phyloP scores from a whole-genome alignment of 352 stramenopile species.

The Globisporangium parvum region DNA sequence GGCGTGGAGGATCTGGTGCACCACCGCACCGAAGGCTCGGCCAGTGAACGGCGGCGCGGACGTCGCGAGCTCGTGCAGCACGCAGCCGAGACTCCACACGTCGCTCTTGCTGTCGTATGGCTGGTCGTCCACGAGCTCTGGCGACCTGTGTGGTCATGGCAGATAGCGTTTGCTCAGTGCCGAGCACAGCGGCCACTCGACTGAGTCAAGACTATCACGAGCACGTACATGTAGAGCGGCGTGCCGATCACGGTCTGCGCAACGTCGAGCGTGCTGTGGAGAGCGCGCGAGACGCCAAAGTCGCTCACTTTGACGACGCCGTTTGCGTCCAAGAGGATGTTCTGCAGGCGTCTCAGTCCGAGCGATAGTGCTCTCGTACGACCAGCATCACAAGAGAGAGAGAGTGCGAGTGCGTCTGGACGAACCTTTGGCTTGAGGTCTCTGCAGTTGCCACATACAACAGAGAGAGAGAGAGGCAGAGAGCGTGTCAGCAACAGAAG shows the following conservation, averaged over 20 bases:
- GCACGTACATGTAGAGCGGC: constrained; percentile 63
- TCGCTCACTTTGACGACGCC: constrained; percentile 71
- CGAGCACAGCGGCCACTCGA: too few relatives aligned
- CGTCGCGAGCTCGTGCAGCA: constrained; percentile 73
- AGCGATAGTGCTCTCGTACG: too few relatives aligned
- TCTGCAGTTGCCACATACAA: constrained; percentile 15
- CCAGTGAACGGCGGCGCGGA: constrained; percentile 54
- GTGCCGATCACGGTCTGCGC: constrained; percentile 66
- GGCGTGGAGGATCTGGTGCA: constrained; percentile 44
- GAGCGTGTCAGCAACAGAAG: neutral
- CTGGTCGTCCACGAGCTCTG: constrained; percentile 62
- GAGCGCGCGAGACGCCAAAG: constrained; percentile 48
- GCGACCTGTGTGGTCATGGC: constrained; percentile 26
- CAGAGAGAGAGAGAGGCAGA: neutral
- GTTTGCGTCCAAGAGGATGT: constrained; percentile 43
- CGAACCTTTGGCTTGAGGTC: constrained; percentile 54
- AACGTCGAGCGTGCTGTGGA: constrained; percentile 36
- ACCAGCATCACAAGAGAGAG: neutral
- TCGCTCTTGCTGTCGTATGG: constrained; percentile 71
- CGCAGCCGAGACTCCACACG: constrained; percentile 79
- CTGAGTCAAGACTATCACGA: too few relatives aligned
- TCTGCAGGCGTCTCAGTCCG: constrained; percentile 17
- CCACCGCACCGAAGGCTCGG: constrained; percentile 46
- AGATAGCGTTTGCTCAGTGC: neutral
- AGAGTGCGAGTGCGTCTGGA: neutral